phyloP scores from a whole-genome alignment of 441 rosid genomes.

The Oxalis stricta region DNA sequence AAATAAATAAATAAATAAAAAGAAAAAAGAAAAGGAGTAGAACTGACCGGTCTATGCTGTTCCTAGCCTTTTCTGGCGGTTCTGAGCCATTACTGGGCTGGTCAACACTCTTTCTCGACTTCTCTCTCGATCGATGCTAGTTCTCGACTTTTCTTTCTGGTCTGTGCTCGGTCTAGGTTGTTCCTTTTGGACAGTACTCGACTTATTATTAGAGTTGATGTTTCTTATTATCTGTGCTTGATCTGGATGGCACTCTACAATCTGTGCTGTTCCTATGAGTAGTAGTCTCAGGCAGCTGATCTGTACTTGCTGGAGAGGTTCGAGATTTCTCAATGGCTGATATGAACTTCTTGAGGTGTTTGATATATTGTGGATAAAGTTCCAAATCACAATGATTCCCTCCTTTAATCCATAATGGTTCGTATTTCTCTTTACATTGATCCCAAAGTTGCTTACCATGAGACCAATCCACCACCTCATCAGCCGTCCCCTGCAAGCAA shows the following conservation, averaged over 20 bases:
- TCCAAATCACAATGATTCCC: constrained; percentile 91
- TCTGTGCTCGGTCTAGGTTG: constrained; percentile 32
- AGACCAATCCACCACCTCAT: constrained; percentile 86
- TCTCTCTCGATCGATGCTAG: constrained; percentile 30
- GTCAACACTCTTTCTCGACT: constrained; percentile 34
- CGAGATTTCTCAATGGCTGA: constrained; percentile 52
- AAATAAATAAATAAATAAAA: neutral
- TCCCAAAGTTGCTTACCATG: constrained; percentile 90
- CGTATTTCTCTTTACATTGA: constrained; percentile 75
- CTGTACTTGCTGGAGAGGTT: constrained; percentile 8
- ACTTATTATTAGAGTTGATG: constrained; percentile 14
- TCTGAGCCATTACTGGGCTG: constrained; percentile 15
- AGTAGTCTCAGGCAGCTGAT: constrained; percentile 16
- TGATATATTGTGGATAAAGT: constrained; percentile 71
- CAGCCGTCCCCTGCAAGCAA: constrained; percentile 66
- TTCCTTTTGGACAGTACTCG: constrained; percentile 29
- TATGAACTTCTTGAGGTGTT: constrained; percentile 77
- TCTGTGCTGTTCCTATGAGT: constrained; percentile 55
- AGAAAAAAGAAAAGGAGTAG: neutral
- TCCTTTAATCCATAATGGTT: constrained; percentile 86
- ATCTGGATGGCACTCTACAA: constrained; percentile 34
- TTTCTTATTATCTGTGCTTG: constrained; percentile 27
- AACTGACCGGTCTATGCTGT: constrained; percentile 73
- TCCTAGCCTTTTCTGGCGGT: constrained; percentile 51
- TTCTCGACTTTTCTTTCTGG: constrained; percentile 39